These are phyloP conservation scores for Cymbopogon flexuosus DNA, from an alignment of 202 grass and related monocot genomes.

Conservation along the genomic window DNA sequence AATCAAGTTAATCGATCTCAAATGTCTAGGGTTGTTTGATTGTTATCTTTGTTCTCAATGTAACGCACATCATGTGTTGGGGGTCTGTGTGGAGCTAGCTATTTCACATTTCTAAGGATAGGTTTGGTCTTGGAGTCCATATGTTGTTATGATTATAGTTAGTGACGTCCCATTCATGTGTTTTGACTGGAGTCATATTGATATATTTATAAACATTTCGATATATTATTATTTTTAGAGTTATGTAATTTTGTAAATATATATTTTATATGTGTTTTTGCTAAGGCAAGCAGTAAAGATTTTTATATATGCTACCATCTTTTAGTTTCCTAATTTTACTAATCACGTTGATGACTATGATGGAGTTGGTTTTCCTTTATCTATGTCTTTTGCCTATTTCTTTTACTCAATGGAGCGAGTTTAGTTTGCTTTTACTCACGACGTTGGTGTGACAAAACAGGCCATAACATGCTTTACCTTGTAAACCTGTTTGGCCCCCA, in stretches of 20 bases:
- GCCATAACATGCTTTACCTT: neutral
- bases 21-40: neutral
- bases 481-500: neutral
- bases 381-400: neutral
- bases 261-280: neutral
- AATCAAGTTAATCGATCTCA: neutral
- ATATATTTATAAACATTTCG: neutral
- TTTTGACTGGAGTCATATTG: neutral
- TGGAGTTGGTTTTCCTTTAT: neutral
- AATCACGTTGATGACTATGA: neutral
- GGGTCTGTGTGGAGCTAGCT: no score
- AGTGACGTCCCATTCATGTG: neutral
- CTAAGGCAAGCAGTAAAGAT: neutral
- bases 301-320: neutral
- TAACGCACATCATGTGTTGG: neutral
- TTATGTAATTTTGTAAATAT: neutral
- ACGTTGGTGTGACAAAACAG: neutral
- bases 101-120: neutral
- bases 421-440: neutral
- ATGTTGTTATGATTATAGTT: neutral
- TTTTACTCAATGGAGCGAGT: neutral
- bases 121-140: neutral
- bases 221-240: neutral
- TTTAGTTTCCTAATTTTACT: neutral
- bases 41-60: neutral